Percentiles rank a stretch among this genome's conserved stretches.
Evolutionary conservation across 2,329 filamentous ascomycete genomes (phyloP).

Genomic region (Arthrobotrys iridis): DNA sequence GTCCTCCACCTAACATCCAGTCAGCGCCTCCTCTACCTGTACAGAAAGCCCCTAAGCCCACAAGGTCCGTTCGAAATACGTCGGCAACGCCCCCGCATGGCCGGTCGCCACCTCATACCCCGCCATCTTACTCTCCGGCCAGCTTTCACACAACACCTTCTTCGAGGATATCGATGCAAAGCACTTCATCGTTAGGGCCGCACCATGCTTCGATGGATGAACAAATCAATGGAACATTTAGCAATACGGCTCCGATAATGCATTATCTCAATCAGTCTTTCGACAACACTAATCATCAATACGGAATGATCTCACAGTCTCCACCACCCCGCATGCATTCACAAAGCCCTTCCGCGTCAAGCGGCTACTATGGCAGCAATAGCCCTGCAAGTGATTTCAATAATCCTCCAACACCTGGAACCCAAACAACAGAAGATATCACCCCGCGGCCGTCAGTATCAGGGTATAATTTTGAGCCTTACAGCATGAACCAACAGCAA

Average conservation of each 20-base stretch:
- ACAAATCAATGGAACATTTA: constrained; percentile 51
- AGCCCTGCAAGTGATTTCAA: constrained; percentile 52
- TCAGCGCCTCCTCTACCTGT: background rate
- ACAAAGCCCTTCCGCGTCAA: constrained; percentile 47
- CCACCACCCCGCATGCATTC: constrained; percentile 52
- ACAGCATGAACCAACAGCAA: constrained; percentile 32
- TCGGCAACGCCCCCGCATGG: constrained; percentile 49
- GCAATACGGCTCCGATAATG: constrained; percentile 34
- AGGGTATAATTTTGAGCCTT: constrained; percentile 43
- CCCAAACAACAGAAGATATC: constrained; percentile 47
- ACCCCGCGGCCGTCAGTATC: constrained; percentile 43
- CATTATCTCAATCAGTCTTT: constrained; percentile 49
- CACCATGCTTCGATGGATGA: constrained; percentile 51
- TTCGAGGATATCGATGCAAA: constrained; percentile 44
- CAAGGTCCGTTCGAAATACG: constrained; percentile 11
- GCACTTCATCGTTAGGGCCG: constrained; percentile 42
- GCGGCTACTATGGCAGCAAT: constrained; percentile 53
- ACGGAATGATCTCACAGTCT: constrained; percentile 48
- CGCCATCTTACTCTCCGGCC: constrained; percentile 47
- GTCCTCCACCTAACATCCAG: constrained; percentile 3
- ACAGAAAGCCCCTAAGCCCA: constrained; percentile 19
- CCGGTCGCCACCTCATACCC: constrained; percentile 50
- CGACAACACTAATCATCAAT: constrained; percentile 35
- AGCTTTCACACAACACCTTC: constrained; percentile 51
- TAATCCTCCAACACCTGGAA: constrained; percentile 44